Base-by-base conservation (phyloP, 495 filamentous ascomycete species). In the Usnea hakonensis region DNA sequence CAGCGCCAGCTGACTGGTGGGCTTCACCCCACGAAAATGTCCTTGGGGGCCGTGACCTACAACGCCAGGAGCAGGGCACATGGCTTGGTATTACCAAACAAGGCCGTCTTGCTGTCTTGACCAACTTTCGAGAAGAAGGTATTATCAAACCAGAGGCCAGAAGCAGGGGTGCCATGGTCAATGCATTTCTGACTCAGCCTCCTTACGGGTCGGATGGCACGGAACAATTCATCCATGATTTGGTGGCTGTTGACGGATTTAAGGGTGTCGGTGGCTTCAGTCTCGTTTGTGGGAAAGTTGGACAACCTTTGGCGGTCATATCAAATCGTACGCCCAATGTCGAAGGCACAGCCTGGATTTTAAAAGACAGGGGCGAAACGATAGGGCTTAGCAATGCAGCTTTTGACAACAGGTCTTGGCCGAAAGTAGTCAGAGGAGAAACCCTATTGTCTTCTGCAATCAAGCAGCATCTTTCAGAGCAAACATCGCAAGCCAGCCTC, bases 11-110 rank as follows among this genome's bases (percentile, higher is more conserved):
- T 61, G 79, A 87, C 65, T 97, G 89, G 87, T 99, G 94, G 94
- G 82, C 78, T 37, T 57, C 73, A 26, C 85, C 86, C 50, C 66
- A 85, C 67, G 64, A 71, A 26, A 71, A 88, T 65, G 78, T 90
- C 65, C 82, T 90, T 30, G 86, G 82, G 32, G 87, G 86, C 46
- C 82, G 85, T 59, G 87, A 90, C 69, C 78, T 90, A 16, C 81
- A 86, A 17, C 81, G 87, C 21, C 65, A 79, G 17, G 83, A 79
- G 28, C 83, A 84, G 57, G 94, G 94, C 30, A 97, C 95, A 50
- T 99, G 95, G 94, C 85, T 97, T 60, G 94, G 91, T 35, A 81
- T 99, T 64, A 97, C 91, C 43, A 84, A 79, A 62, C 77, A 86
- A 37, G 94, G 94, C 19, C 90, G 90, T 63, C 75, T 99, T 54